Evolutionary conservation across 257 asterid species (phyloP).

Genomic region (Nicotiana benthamiana): DNA sequence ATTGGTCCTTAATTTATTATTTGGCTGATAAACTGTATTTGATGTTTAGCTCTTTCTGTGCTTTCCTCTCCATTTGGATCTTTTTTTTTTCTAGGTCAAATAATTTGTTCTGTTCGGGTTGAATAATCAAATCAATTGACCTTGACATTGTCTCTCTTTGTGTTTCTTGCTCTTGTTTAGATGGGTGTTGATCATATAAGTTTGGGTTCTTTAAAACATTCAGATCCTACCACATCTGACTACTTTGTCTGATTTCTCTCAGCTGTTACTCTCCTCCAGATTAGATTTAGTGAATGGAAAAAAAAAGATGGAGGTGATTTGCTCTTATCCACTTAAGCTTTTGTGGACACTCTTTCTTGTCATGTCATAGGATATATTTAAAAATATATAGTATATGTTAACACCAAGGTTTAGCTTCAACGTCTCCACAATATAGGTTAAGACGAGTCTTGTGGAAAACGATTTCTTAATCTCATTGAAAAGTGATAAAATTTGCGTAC

Average conservation of each 20-base stretch:
- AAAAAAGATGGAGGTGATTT: neutral
- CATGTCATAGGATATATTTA: neutral
- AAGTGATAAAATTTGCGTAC: too few species aligned
- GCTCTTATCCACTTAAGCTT: neutral
- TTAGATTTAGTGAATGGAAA: neutral
- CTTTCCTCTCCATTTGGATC: neutral
- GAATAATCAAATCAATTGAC: neutral
- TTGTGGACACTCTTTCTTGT: neutral
- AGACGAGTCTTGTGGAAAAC: too few species aligned
- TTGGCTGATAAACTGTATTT: neutral
- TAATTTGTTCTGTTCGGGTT: neutral
- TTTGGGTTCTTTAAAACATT: neutral
- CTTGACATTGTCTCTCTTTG: neutral
- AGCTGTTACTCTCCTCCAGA: neutral
- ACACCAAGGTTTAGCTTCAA: too few species aligned
- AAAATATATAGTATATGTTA: too few species aligned
- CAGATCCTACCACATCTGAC: neutral
- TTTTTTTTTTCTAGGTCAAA: neutral
- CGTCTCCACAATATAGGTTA: too few species aligned
- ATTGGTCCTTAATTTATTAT: neutral
- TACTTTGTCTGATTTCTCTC: neutral
- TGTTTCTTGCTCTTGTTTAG: neutral
- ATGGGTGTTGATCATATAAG: neutral
- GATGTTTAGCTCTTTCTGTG: neutral
- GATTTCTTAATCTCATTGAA: too few species aligned